A percentile compares a stretch with the other conserved stretches of the same genome.
These are phyloP conservation scores for Penicillium goetzii DNA, from an alignment of 495 filamentous ascomycete genomes.

Conservation along the genomic window DNA sequence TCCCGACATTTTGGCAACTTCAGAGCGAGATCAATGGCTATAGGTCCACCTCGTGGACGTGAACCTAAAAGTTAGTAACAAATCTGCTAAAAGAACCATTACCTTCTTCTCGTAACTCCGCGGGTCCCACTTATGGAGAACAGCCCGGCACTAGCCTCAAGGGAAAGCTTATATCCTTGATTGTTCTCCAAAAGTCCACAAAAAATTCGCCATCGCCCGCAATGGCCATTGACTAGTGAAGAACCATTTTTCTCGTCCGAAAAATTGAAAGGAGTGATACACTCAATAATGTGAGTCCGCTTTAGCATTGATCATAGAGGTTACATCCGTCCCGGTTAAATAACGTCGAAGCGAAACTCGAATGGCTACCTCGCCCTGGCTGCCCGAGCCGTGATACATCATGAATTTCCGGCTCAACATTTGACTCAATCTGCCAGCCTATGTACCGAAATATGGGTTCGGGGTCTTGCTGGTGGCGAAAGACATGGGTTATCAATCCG, in stretches of 20 bases:
- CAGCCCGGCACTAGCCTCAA: neutral
- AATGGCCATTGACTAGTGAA: neutral
- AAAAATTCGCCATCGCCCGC: neutral
- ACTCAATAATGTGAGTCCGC: neutral
- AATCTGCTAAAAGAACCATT: neutral
- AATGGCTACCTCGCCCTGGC: neutral
- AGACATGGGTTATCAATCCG: neutral
- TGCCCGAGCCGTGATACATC: neutral
- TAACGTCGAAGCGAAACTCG: neutral
- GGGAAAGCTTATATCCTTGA: neutral
- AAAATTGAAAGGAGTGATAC: neutral
- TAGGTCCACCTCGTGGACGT: neutral
- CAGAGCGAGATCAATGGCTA: neutral
- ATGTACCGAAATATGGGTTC: neutral
- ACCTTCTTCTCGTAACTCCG: neutral
- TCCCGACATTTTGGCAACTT: neutral
- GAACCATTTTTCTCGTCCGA: neutral
- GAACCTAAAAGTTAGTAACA: neutral
- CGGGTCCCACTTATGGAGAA: neutral
- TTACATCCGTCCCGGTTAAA: neutral
- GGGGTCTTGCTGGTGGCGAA: neutral
- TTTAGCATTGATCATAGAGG: neutral
- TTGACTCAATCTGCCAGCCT: neutral
- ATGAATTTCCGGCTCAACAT: neutral
- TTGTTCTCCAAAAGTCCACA: neutral